These are phyloP conservation scores for Lyophyllum shimeji DNA, from an alignment of 768 basidiomycete species.

Conservation along the genomic window DNA sequence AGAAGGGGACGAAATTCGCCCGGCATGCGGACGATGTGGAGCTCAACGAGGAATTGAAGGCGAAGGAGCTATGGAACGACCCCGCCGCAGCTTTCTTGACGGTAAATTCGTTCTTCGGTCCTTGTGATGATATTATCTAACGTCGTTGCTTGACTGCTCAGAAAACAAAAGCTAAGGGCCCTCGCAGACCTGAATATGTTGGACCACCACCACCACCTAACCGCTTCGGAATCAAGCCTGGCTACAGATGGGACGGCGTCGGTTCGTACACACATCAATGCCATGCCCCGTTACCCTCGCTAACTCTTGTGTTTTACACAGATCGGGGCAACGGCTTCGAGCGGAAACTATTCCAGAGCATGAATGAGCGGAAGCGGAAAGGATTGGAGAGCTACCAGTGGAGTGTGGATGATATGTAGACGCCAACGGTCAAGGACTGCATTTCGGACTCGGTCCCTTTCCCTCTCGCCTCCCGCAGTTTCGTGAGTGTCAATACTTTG, in stretches of 20 bases:
- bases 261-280: conserved; percentile 48
- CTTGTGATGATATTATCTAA: background rate
- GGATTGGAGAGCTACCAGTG: conserved; percentile 77
- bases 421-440: background rate
- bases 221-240: conserved; percentile 92
- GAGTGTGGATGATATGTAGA: conserved; percentile 92
- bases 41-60: conserved; percentile 81
- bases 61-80: conserved; percentile 91
- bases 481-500: conserved; percentile 6
- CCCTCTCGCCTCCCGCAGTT: background rate
- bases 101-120: conserved; percentile 40
- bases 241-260: conserved; percentile 98
- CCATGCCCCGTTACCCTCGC: background rate
- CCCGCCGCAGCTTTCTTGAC: conserved; percentile 95
- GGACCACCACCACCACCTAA: conserved; percentile 93
- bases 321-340: conserved; percentile 95
- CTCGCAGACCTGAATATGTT: conserved; percentile 79
- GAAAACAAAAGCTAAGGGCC: conserved; percentile 76
- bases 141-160: conserved; percentile 24
- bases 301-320: conserved; percentile 27
- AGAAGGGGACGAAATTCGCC: conserved; percentile 66
- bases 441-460: background rate
- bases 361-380: conserved; percentile 72
- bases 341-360: conserved; percentile 84
- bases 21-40: conserved; percentile 80